phyloP scores from a whole-genome alignment of 2,329 filamentous ascomycete genomes.

The Colletotrichum graminicola region DNA sequence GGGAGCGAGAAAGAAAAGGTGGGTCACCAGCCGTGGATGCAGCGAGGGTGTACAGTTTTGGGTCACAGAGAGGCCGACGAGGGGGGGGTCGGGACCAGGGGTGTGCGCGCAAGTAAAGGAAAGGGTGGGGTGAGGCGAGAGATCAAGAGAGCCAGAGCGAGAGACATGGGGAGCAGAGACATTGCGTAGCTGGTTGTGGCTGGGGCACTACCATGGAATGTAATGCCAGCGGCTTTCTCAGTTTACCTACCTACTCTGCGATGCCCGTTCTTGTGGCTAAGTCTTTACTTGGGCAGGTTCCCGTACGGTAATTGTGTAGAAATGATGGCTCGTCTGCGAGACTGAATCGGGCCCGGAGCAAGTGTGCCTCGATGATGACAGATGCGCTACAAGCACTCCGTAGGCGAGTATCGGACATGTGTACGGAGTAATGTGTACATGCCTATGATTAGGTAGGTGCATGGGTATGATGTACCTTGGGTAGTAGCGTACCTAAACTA shows the following conservation, averaged over 20 bases:
- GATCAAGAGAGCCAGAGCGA: not conserved
- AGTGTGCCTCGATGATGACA: not conserved
- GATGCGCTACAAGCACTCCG: not conserved
- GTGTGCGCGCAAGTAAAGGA: slow-evolving; percentile 26
- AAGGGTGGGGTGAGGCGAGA: slow-evolving; percentile 7
- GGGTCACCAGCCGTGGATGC: slow-evolving; percentile 29
- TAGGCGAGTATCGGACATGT: not conserved
- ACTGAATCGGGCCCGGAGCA: not conserved
- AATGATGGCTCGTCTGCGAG: not conserved
- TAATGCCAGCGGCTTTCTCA: not conserved
- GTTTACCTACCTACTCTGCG: too few relatives aligned
- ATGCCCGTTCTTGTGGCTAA: not conserved
- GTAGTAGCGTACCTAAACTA: too few relatives aligned
- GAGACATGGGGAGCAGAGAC: not conserved
- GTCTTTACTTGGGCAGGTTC: not conserved
- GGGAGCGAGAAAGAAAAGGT: slow-evolving; percentile 29
- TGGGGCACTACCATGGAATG: not conserved
- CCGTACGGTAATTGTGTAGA: not conserved
- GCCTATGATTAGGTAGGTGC: too few relatives aligned
- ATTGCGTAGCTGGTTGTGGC: slow-evolving; percentile 33
- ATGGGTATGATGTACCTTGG: too few relatives aligned
- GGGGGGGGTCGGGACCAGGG: slow-evolving; percentile 23
- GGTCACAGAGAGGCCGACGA: slow-evolving; percentile 25
- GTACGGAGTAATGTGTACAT: too few relatives aligned
- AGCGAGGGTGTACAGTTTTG: slow-evolving; percentile 30